Evolutionary conservation across 805 yeast genomes (phyloP).

Genomic region (Pichia manshurica): DNA sequence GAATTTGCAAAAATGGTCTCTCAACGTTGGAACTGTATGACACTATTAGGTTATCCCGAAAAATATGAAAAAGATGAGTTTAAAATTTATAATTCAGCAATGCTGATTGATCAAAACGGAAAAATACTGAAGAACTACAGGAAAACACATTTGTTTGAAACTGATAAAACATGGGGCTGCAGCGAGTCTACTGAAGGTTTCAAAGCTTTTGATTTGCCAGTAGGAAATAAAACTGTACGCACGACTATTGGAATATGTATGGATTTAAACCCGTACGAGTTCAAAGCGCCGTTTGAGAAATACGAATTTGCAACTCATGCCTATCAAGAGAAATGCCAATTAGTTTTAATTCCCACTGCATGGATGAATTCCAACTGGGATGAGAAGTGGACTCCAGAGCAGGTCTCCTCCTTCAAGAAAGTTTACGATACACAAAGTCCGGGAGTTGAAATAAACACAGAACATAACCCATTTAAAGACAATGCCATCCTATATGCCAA

Average conservation of each 20-base stretch:
- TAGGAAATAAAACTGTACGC: conserved; percentile 29
- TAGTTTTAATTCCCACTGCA: conserved; percentile 78
- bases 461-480: conserved; percentile 3
- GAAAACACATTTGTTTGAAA: conserved; percentile 68
- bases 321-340: conserved; percentile 38
- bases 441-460: conserved; percentile 18
- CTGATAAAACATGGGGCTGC: conserved; percentile 81
- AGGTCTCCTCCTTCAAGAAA: conserved; percentile 16
- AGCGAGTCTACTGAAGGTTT: conserved; percentile 61
- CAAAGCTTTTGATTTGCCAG: conserved; percentile 39
- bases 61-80: conserved; percentile 12
- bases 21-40: conserved; percentile 47
- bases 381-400: conserved; percentile 19
- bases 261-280: conserved; percentile 87
- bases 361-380: conserved; percentile 59
- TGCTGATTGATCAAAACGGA: conserved; percentile 57
- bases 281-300: conserved; percentile 67
- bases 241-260: conserved; percentile 82
- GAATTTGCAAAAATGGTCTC: conserved; percentile 56
- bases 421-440: conserved; percentile 17
- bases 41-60: conserved; percentile 84
- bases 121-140: conserved; percentile 58
- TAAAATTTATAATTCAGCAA: conserved; percentile 63
- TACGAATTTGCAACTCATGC: conserved; percentile 67
- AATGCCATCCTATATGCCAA: conserved; percentile 6